Evolutionary conservation across 2,329 filamentous ascomycete species (phyloP), one percentile per base, ranked within the genome.

Genomic region (Boeremia lycopersici): DNA sequence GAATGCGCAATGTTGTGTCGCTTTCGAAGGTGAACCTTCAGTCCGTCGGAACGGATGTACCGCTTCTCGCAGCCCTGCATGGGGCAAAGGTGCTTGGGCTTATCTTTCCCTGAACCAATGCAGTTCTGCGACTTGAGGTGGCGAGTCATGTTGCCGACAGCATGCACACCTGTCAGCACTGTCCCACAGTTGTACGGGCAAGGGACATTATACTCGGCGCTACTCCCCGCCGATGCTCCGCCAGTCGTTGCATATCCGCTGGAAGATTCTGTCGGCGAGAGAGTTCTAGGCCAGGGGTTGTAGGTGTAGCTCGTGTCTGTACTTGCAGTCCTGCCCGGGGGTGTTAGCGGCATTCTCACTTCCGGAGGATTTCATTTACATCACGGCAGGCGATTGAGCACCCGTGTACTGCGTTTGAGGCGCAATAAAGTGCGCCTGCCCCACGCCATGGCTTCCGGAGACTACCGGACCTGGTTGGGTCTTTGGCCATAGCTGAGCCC

Each of bases 21-120:
- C 40, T 53, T 61, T 2, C 63, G 55, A 42, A 62, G 53, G 25
- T 65, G 63, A 29, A 63, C 60, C 33, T 46, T 56, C 34, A 66
- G 26, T 3, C 62, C 69, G 49, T 73, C 70, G 2, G 68, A 69
- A 11, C 69, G 59, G 25, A 57, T 53, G 40, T 70, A 73, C n/a
- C 55, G 47, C 36, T 61, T 64, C 4, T 31, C 56, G 47, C 70
- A 73, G 4, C 55, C 60, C 4, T 60, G 15, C 29, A 61, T 48
- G 1, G 53, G 57, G 34, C 67, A 71, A 3, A 23, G 34, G 31
- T 65, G 58, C 26, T 46, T 49, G 2, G 54, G 40, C 30, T 61
- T 65, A 8, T 60, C 52, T 44, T 55, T 54, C 8, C 53, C 56
- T 11, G 59, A 62, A 3, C 59, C 61, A 28, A 45, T 33, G 30